phyloP scores from a whole-genome alignment of 352 stramenopile species.

The Globisporangium splendens region DNA sequence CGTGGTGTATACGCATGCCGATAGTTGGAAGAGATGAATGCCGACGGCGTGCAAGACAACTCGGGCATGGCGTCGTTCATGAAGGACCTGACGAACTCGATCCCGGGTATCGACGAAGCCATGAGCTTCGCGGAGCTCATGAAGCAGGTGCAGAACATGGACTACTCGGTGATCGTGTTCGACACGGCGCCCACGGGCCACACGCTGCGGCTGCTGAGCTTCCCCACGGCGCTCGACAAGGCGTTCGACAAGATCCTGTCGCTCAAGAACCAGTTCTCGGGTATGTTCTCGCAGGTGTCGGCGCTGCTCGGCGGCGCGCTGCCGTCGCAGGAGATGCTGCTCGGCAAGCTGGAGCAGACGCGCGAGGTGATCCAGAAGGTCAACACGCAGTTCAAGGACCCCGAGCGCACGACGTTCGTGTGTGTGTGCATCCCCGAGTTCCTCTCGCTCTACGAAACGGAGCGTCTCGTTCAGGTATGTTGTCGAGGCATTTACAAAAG shows the following conservation, averaged over 20 bases:
- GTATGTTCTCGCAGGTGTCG: constrained; percentile 85
- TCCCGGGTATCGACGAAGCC: constrained; percentile 98
- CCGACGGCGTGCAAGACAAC: constrained; percentile 79
- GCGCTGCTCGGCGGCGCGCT: constrained; percentile 69
- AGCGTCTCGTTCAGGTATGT: constrained; percentile 84
- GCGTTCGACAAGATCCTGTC: constrained; percentile 98
- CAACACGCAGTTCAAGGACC: constrained; percentile 98
- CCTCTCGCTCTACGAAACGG: constrained; percentile 99
- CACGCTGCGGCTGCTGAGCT: constrained; percentile 95
- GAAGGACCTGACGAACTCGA: constrained; percentile 96
- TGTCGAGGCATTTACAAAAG: no score
- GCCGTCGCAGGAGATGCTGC: constrained; percentile 92
- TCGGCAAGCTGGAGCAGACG: constrained; percentile 95
- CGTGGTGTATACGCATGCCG: neutral
- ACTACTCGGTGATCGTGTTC: constrained; percentile 98
- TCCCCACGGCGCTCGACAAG: constrained; percentile 98
- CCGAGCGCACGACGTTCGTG: constrained; percentile 98
- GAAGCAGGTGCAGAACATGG: constrained; percentile 97
- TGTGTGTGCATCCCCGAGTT: constrained; percentile 99
- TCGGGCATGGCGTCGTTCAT: constrained; percentile 93
- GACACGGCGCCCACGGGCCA: constrained; percentile 98
- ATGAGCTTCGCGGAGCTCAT: constrained; percentile 99
- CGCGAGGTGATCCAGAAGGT: constrained; percentile 98
- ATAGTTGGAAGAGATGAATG: constrained; percentile 81
- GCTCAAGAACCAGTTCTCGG: constrained; percentile 91